Evolutionary conservation across 768 basidiomycete species (phyloP), one percentile per base, ranked within the genome.

Genomic region (Mycena vitilis): DNA sequence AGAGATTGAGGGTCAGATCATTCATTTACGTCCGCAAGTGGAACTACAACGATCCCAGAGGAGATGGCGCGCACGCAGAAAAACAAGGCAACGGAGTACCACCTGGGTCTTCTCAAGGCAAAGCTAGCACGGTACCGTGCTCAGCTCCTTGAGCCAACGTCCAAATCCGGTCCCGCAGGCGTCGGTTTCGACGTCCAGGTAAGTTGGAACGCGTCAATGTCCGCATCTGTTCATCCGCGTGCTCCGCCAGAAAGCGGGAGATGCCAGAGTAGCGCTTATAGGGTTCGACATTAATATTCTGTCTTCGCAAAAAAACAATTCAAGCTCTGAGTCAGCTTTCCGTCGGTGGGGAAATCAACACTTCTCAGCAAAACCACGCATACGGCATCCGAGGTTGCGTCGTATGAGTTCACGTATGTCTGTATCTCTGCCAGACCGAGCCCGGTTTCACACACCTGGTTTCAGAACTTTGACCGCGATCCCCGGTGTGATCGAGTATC

Each of bases 11-110:
- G 94, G 95, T 95, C 78, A 81, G 92, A 51, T 66, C 12, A 44
- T 10, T 58, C 9, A 20, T 45, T 23, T 23, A 20, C 15, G 3
- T 40, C 10, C 10, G 34, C 30, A 13, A 23, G 44, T 9, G 20
- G 11, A 11, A 25, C 1, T 42, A 25, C 51, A 42, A 44, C 34
- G 12, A 11, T 15, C 59, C 23, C 60, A 96, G 95, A 95, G 89
- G 96, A 98, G 88, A 98, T 99, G 96, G 91, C 94, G 71, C 88
- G 95, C 81, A 98, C 95, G 57, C 95, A 97, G 83, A 98, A 98
- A 85, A 98, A 98, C 80, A 97, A 95, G 87, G 95, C 95, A 57
- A 97, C 95, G 57, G 95, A 96, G 77, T 96, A 96, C 75, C 96
- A 97, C 81, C 86, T 98, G 58, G 95, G 95, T 74, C 86, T 96